phyloP scores from a whole-genome alignment of 805 yeast genomes.

The Zygosaccharomyces rouxii region DNA sequence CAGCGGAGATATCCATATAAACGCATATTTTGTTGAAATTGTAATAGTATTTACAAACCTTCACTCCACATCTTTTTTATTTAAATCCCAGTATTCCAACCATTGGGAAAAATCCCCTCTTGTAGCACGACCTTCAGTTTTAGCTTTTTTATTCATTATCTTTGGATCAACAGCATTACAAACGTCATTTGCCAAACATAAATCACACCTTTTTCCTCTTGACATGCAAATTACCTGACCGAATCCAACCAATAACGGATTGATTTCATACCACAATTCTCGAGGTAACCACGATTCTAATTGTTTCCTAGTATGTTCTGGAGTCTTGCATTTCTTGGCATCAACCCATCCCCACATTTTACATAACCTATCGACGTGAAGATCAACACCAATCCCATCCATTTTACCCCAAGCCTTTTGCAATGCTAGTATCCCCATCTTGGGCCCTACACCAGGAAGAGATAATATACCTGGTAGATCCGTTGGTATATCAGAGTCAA shows the following conservation, averaged over 20 bases:
- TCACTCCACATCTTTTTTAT: constrained; percentile 4
- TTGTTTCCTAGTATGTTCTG: constrained; percentile 68
- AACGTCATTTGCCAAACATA: constrained; percentile 55
- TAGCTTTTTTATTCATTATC: constrained; percentile 33
- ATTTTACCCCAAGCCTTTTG: constrained; percentile 76
- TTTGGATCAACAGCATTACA: constrained; percentile 57
- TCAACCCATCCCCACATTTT: constrained; percentile 78
- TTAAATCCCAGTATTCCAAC: constrained; percentile 25
- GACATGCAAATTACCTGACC: constrained; percentile 87
- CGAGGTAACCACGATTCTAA: constrained; percentile 72
- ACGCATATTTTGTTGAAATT: neutral
- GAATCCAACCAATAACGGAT: constrained; percentile 85
- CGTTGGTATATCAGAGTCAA: constrained; percentile 68
- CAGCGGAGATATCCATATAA: constrained; percentile 1
- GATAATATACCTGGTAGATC: constrained; percentile 57
- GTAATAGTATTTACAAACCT: neutral
- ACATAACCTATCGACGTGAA: constrained; percentile 78
- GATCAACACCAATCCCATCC: constrained; percentile 92
- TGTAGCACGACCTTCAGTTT: constrained; percentile 1
- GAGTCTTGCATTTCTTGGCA: constrained; percentile 45
- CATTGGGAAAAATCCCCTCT: constrained; percentile 44
- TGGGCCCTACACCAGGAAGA: constrained; percentile 93
- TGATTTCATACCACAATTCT: constrained; percentile 76
- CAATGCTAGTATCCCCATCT: constrained; percentile 80
- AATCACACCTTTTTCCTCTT: constrained; percentile 62